Percentiles rank a stretch among this genome's conserved stretches.
Conservation (phyloP, 306 rosid species). For the Vachellia collinsii region DNA sequence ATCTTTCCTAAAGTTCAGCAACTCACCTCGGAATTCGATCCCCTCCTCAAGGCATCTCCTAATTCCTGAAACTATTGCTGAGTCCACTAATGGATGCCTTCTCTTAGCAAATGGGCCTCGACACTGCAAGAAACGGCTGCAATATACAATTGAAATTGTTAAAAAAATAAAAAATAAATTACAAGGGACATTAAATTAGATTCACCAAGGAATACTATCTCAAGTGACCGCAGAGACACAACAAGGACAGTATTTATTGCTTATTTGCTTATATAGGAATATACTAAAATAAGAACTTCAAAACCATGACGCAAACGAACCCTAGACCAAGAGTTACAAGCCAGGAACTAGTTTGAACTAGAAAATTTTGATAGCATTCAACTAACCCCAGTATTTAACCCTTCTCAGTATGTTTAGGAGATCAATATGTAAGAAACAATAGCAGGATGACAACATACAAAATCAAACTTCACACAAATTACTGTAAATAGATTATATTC, state of each 20-base stretch:
- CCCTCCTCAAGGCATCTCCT: constrained; percentile 79
- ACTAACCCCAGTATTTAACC: constrained; percentile 5
- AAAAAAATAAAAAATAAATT: background rate
- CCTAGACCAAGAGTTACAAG: constrained; percentile 18
- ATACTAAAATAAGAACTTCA: background rate
- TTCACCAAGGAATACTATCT: constrained; percentile 8
- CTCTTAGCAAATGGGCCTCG: constrained; percentile 86
- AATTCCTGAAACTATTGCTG: constrained; percentile 67
- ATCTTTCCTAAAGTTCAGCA: constrained; percentile 82
- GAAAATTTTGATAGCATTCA: background rate
- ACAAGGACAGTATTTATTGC: background rate
- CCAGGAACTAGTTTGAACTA: background rate
- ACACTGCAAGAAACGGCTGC: constrained; percentile 85
- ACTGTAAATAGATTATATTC: background rate
- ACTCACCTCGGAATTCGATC: constrained; percentile 76
- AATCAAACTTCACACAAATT: background rate
- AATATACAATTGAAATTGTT: constrained; percentile 30
- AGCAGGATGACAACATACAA: background rate
- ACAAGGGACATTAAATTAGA: background rate
- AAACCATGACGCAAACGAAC: background rate
- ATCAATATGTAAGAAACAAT: constrained; percentile 5
- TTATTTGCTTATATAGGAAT: background rate
- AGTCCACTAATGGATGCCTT: constrained; percentile 75
- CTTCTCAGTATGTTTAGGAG: constrained; percentile 17
- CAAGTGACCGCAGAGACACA: background rate